Conservation (phyloP, 768 basidiomycete genomes). For the Panus rudis region DNA sequence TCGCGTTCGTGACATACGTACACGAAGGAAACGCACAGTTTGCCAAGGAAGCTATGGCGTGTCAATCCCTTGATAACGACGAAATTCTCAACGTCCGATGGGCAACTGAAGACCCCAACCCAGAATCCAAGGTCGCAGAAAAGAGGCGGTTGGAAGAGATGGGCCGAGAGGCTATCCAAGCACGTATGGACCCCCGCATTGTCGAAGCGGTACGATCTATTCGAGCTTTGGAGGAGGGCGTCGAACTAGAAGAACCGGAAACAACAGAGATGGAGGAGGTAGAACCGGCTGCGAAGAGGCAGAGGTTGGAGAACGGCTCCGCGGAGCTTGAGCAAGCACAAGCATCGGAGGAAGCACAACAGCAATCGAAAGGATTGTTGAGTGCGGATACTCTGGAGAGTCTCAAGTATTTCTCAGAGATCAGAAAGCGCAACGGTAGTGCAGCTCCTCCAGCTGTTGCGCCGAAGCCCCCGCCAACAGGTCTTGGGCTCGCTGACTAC, state of each 20-base stretch:
- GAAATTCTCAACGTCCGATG: slow-evolving; percentile 98
- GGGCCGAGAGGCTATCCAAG: slow-evolving; percentile 82
- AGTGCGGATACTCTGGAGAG: slow-evolving; percentile 84
- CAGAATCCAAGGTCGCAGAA: slow-evolving; percentile 80
- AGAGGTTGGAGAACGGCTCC: slow-evolving; percentile 27
- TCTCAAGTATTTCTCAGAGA: slow-evolving; percentile 84
- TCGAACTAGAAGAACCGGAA: slow-evolving; percentile 26
- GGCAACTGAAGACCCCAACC: slow-evolving; percentile 99
- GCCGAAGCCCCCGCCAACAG: slow-evolving; percentile 29
- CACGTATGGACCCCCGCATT: slow-evolving; percentile 79
- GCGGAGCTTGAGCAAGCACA: slow-evolving; percentile 12
- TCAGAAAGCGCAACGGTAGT: slow-evolving; percentile 60
- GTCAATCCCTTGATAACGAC: slow-evolving; percentile 94
- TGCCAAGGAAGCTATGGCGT: slow-evolving; percentile 98
- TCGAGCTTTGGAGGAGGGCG: slow-evolving; percentile 84
- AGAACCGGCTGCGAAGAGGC: slow-evolving; percentile 26
- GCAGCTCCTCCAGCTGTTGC: slow-evolving; percentile 17
- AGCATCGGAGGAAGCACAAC: slow-evolving; percentile 23
- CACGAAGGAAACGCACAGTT: slow-evolving; percentile 85
- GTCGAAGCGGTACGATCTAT: slow-evolving; percentile 85
- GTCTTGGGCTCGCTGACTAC: slow-evolving; percentile 65
- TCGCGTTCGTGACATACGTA: slow-evolving; percentile 95
- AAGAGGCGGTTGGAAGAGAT: slow-evolving; percentile 75
- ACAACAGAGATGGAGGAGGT: slow-evolving; percentile 31
- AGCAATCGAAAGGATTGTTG: slow-evolving; percentile 53